phyloP scores from a whole-genome alignment of 768 basidiomycete genomes.

The Tremella mesenterica region DNA sequence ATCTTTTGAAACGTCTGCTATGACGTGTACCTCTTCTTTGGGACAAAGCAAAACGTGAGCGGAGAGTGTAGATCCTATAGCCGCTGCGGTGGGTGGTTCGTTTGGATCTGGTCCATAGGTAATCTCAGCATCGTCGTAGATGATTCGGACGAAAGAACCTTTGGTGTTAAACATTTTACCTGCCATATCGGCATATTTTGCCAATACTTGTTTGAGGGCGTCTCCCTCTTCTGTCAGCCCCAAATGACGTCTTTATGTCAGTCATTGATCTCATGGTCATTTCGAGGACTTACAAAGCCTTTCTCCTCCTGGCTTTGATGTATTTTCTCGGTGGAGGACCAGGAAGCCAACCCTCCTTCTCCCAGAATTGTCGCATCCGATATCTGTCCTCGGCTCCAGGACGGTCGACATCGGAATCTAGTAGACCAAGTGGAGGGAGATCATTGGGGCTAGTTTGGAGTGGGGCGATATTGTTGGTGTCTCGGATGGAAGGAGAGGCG shows the following conservation, averaged over 20 bases:
- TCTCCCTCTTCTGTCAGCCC: constrained; percentile 18
- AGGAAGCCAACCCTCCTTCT: constrained; percentile 30
- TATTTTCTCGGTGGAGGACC: constrained; percentile 14
- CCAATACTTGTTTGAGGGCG: constrained; percentile 18
- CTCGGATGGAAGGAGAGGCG: too few relatives aligned
- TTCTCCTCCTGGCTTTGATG: constrained; percentile 7
- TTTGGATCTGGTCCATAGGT: constrained; percentile 3
- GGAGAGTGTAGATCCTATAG: not conserved
- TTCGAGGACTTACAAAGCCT: too few relatives aligned
- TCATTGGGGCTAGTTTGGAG: too few relatives aligned
- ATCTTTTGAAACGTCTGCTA: constrained; percentile 23
- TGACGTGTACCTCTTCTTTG: not conserved
- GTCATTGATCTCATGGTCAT: not conserved
- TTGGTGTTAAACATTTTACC: constrained; percentile 9
- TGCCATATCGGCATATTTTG: constrained; percentile 33
- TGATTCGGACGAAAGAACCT: constrained; percentile 1
- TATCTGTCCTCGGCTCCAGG: constrained; percentile 14
- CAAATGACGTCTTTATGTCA: constrained; percentile 19
- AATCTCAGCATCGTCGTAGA: constrained; percentile 6
- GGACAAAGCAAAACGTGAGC: not conserved
- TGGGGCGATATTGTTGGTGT: too few relatives aligned
- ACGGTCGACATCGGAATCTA: not conserved
- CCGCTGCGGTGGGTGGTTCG: not conserved
- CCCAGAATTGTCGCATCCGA: constrained; percentile 18
- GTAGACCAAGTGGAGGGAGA: not conserved